phyloP scores from a whole-genome alignment of 192 early-diverging fungal genomes.

The Haplosporangium gracile region DNA sequence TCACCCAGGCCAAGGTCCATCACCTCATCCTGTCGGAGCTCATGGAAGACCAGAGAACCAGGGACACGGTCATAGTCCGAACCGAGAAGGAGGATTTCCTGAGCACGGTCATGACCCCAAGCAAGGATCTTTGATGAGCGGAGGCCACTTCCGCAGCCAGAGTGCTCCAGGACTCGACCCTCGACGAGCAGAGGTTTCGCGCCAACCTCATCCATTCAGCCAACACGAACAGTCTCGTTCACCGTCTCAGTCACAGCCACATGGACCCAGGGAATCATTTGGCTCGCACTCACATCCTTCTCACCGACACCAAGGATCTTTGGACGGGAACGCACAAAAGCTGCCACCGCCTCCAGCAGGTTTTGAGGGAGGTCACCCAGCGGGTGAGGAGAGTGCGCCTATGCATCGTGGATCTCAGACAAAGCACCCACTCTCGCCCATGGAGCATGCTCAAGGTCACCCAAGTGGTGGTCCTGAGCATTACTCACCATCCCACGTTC shows the following conservation, averaged over 20 bases:
- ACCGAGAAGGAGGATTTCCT: slow-evolving; percentile 18
- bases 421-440: slow-evolving; percentile 38
- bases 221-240: slow-evolving; percentile 31
- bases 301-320: slow-evolving; percentile 30
- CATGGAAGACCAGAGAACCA: slow-evolving; percentile 9
- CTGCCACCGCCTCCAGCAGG: neutral
- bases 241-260: slow-evolving; percentile 14
- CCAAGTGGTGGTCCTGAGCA: neutral
- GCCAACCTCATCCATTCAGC: slow-evolving; percentile 35
- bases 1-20: slow-evolving; percentile 9
- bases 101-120: slow-evolving; percentile 31
- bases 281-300: slow-evolving; percentile 16
- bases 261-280: neutral
- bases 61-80: slow-evolving; percentile 2
- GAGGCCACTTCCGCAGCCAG: slow-evolving; percentile 52
- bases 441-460: slow-evolving; percentile 17
- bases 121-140: slow-evolving; percentile 15
- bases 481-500: slow-evolving; percentile 3
- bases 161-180: slow-evolving; percentile 53
- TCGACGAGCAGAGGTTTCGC: slow-evolving; percentile 12
- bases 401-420: slow-evolving; percentile 13
- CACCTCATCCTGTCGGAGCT: neutral
- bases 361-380: neutral
- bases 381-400: neutral
- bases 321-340: slow-evolving; percentile 14